A percentile compares a stretch with the other conserved stretches of the same genome.
phyloP scores from a whole-genome alignment of 2,329 filamentous ascomycete species.

The Ophiostoma piceae region DNA sequence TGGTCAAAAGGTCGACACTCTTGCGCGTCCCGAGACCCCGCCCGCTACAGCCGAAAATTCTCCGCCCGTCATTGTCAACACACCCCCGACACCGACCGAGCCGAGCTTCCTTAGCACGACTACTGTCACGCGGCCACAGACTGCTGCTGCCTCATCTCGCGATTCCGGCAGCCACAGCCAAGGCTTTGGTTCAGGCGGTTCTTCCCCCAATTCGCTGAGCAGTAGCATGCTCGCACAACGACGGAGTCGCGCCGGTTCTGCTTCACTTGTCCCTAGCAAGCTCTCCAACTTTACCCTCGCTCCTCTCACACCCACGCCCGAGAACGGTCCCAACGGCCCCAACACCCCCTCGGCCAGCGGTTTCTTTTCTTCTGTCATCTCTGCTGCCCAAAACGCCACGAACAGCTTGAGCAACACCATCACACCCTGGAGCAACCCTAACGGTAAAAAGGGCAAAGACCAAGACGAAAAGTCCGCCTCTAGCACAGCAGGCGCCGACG shows the following conservation, averaged over 20 bases:
- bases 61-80: constrained; percentile 57
- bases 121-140: constrained; percentile 18
- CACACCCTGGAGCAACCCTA: constrained; percentile 39
- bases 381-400: constrained; percentile 87
- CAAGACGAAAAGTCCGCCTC: constrained; percentile 19
- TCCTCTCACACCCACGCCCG: constrained; percentile 70
- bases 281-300: constrained; percentile 69
- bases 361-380: constrained; percentile 92
- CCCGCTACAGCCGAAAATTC: constrained; percentile 40
- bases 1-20: constrained; percentile 33
- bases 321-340: constrained; percentile 54
- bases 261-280: constrained; percentile 69
- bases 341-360: constrained; percentile 52
- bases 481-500: constrained; percentile 29
- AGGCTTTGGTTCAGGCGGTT: constrained; percentile 44
- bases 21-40: constrained; percentile 44
- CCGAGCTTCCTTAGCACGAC: constrained; percentile 28
- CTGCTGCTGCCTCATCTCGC: constrained; percentile 15
- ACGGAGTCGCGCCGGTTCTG: constrained; percentile 50
- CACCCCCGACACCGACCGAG: constrained; percentile 60
- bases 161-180: constrained; percentile 19
- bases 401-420: constrained; percentile 69
- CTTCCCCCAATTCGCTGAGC: constrained; percentile 41
- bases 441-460: constrained; percentile 17
- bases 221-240: constrained; percentile 69